A percentile compares a stretch with the other conserved stretches of the same genome.
Conservation (phyloP, 345 rosid species). For the Brassica rapa region DNA sequence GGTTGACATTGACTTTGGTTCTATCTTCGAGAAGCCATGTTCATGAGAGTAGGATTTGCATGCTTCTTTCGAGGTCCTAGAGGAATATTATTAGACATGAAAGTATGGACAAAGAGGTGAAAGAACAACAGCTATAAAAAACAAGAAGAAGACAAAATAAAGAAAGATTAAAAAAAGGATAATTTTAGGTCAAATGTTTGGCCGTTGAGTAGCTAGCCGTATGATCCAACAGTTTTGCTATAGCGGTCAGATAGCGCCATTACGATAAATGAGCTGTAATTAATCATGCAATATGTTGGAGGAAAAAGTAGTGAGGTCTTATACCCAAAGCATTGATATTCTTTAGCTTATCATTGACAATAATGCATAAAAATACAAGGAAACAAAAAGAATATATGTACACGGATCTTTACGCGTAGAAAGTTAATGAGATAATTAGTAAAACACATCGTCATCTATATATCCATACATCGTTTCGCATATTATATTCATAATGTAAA, state of each 20-base stretch:
- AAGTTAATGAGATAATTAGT: not conserved
- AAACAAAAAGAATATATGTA: not conserved
- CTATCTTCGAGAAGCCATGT: slow-evolving; percentile 32
- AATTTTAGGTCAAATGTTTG: slow-evolving; percentile 3
- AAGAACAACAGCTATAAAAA: slow-evolving; percentile 2
- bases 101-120: slow-evolving; percentile 15
- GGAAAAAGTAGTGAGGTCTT: not conserved
- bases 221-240: slow-evolving; percentile 24
- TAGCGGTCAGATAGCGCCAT: slow-evolving; percentile 3
- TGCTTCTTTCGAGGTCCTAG: slow-evolving; percentile 32
- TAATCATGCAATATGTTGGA: slow-evolving; percentile 13
- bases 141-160: slow-evolving; percentile 17
- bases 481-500: not conserved
- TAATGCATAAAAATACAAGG: slow-evolving; percentile 5
- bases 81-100: not conserved
- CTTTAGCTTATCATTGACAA: slow-evolving; percentile 3
- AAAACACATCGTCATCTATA: not conserved
- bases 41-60: slow-evolving; percentile 17
- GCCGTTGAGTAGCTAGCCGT: slow-evolving; percentile 18
- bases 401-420: not conserved
- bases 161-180: not conserved
- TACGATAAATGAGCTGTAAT: slow-evolving; percentile 21
- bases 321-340: slow-evolving; percentile 1
- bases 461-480: not conserved
- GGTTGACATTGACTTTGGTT: slow-evolving; percentile 39